Base-by-base conservation (phyloP, 2,329 filamentous ascomycete genomes). In the Neoascochyta sp. region DNA sequence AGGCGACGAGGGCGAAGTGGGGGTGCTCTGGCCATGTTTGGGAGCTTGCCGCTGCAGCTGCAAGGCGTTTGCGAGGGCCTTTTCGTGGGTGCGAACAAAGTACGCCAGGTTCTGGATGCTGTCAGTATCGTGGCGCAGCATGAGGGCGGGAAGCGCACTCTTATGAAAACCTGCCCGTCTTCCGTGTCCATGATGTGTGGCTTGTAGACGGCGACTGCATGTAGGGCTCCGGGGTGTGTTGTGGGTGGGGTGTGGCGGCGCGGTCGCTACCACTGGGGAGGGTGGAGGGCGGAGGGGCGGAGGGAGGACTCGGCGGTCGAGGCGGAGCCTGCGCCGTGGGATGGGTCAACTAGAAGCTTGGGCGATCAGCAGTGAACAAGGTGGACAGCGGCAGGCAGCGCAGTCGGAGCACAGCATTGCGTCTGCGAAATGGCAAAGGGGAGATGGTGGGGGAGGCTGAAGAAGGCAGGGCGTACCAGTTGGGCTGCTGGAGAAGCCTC, bases 21-120 rank as follows among this genome's bases (percentile, higher is more conserved):
- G 46, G 38, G 57, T 60, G 31, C 59, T 50, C 38, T 82, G 80
- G 33, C 53, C 54, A 78, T 89, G 80, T 52, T 81, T 83, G 22
- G 73, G 69, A 41, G 78, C 75, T 54, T 86, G 81, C 52, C 86
- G 80, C 62, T 83, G 82, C 51, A 93, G 75, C 64, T 95, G 90
- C 42, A 95, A 73, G 52, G 90, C 90, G 70, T 96, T 96, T 60
- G 92, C 92, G 43, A 98, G 78, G 20, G 89, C 90, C 69, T 94
- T 94, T 68, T 98, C 92, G 71, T 98, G 88, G 33, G 88, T 95
- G 43, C 89, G 87, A 67, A 98, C 88, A 67, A 95, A 96, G 68
- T 83, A 83, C 60, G 90, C 89, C 62, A 98, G 76, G 75, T 94
- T 92, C 90, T 95, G 28, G 13, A 63, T 16, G 34, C 25, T 40